phyloP scores from a whole-genome alignment of 352 stramenopile genomes.

The Pythium oligandrum region DNA sequence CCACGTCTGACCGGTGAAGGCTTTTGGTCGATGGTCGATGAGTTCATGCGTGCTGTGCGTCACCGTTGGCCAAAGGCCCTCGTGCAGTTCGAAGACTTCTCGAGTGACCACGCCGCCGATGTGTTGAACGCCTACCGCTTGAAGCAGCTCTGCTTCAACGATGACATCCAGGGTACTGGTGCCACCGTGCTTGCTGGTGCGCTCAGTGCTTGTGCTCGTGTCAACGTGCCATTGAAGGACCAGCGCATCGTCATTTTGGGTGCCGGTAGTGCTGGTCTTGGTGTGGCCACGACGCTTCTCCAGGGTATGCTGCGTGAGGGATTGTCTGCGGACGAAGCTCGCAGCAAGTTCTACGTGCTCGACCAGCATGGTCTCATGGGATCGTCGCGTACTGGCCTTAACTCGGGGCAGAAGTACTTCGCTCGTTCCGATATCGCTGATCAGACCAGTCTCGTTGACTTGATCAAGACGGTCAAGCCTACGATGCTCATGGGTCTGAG shows the following conservation, averaged over 20 bases:
- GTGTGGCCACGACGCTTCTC: slow-evolving; percentile 88
- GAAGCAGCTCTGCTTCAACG: slow-evolving; percentile 95
- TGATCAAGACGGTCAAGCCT: slow-evolving; percentile 86
- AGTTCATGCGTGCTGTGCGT: slow-evolving; percentile 86
- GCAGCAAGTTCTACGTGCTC: slow-evolving; percentile 72
- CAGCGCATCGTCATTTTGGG: slow-evolving; percentile 95
- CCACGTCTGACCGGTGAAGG: slow-evolving; percentile 84
- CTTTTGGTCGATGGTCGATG: slow-evolving; percentile 96
- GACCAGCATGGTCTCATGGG: slow-evolving; percentile 73
- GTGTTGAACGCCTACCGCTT: slow-evolving; percentile 95
- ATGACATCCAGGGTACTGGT: slow-evolving; percentile 98
- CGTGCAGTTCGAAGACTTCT: slow-evolving; percentile 97
- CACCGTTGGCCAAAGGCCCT: slow-evolving; percentile 91
- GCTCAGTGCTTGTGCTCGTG: slow-evolving; percentile 66
- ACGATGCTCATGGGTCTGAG: slow-evolving; percentile 95
- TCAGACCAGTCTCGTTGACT: slow-evolving; percentile 72
- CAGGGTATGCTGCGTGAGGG: slow-evolving; percentile 90
- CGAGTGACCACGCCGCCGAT: slow-evolving; percentile 81
- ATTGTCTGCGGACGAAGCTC: slow-evolving; percentile 60
- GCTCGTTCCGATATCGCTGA: slow-evolving; percentile 58
- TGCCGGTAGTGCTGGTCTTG: slow-evolving; percentile 92
- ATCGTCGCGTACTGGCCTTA: slow-evolving; percentile 38
- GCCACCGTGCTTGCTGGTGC: slow-evolving; percentile 91
- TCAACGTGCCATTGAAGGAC: slow-evolving; percentile 83
- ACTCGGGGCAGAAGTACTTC: slow-evolving; percentile 82